A percentile compares a stretch with the other conserved stretches of the same genome.
phyloP scores from a whole-genome alignment of 768 basidiomycete genomes.

The Lentinula guzmanii region DNA sequence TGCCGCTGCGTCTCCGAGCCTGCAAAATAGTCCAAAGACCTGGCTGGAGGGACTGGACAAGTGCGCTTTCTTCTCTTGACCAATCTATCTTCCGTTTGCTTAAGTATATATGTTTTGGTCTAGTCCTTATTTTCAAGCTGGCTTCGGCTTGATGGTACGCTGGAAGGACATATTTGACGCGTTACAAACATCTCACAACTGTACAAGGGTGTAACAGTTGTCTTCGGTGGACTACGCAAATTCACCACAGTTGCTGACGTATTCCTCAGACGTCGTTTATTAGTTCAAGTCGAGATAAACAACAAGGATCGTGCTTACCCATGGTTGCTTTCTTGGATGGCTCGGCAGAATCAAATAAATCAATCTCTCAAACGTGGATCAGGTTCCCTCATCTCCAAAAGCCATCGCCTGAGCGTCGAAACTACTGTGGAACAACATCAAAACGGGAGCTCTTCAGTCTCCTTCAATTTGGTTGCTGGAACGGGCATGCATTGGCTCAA shows the following conservation, averaged over 20 bases:
- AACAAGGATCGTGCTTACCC: slow-evolving; percentile 93
- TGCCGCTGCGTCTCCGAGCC: neutral
- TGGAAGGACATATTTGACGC: neutral
- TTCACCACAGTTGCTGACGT: slow-evolving; percentile 62
- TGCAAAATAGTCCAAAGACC: neutral
- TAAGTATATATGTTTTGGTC: neutral
- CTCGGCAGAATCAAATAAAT: slow-evolving; percentile 43
- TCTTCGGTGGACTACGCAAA: slow-evolving; percentile 68
- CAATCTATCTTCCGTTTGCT: neutral
- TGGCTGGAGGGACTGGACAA: slow-evolving; percentile 36
- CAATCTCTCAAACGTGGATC: slow-evolving; percentile 21
- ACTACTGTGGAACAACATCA: slow-evolving; percentile 84
- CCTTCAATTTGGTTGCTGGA: slow-evolving; percentile 93
- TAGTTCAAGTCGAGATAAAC: slow-evolving; percentile 93
- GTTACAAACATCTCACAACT: slow-evolving; percentile 2
- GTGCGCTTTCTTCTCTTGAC: slow-evolving; percentile 34
- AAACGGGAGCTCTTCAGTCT: slow-evolving; percentile 85
- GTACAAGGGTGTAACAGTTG: slow-evolving; percentile 83
- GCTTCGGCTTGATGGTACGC: slow-evolving; percentile 92
- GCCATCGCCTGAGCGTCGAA: slow-evolving; percentile 93
- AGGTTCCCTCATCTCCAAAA: slow-evolving; percentile 43
- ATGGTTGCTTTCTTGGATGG: slow-evolving; percentile 98
- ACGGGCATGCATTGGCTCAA: slow-evolving; percentile 92
- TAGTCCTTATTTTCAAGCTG: slow-evolving; percentile 97
- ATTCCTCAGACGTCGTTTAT: slow-evolving; percentile 80